A percentile compares a stretch with the other conserved stretches of the same genome.
Evolutionary conservation across 108 stramenopile genomes (phyloP).

Genomic region (Pseudonitzschia pungens): DNA sequence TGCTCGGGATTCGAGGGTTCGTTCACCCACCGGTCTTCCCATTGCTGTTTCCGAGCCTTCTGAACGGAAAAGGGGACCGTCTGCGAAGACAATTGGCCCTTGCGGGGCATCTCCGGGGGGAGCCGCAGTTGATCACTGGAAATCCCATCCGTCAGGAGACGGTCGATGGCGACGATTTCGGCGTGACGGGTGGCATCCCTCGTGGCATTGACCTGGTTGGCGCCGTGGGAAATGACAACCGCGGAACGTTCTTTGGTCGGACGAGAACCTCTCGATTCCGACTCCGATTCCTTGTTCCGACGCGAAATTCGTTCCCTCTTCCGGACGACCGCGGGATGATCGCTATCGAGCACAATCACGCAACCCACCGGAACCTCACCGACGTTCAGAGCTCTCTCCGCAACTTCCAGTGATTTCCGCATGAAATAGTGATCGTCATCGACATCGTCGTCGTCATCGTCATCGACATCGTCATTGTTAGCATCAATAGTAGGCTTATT

Average conservation of each 20-base stretch:
- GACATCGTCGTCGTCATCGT: constrained; percentile 24
- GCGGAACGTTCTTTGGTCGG: constrained; percentile 27
- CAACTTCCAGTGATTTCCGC: constrained; percentile 69
- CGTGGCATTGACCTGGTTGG: constrained; percentile 88
- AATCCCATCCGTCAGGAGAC: constrained; percentile 57
- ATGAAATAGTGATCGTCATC: constrained; percentile 65
- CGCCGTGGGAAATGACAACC: constrained; percentile 75
- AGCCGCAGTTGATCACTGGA: constrained; percentile 70
- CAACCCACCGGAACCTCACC: constrained; percentile 90
- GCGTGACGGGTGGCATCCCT: constrained; percentile 84
- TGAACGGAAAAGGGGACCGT: not conserved
- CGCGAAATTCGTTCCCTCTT: constrained; percentile 5
- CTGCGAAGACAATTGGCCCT: not conserved
- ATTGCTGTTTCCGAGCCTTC: constrained; percentile 23
- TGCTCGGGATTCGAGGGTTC: constrained; percentile 40
- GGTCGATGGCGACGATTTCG: constrained; percentile 84
- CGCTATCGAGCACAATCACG: constrained; percentile 63
- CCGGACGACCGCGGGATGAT: not conserved
- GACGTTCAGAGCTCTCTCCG: constrained; percentile 55
- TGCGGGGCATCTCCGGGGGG: constrained; percentile 1
- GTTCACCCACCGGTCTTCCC: constrained; percentile 62
- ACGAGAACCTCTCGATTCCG: too few relatives aligned
- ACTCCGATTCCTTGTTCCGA: not conserved
- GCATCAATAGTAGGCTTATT: not conserved
- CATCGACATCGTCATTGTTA: constrained; percentile 7